Evolutionary conservation across 805 yeast species (phyloP).

Genomic region (Candida palmyrensis): DNA sequence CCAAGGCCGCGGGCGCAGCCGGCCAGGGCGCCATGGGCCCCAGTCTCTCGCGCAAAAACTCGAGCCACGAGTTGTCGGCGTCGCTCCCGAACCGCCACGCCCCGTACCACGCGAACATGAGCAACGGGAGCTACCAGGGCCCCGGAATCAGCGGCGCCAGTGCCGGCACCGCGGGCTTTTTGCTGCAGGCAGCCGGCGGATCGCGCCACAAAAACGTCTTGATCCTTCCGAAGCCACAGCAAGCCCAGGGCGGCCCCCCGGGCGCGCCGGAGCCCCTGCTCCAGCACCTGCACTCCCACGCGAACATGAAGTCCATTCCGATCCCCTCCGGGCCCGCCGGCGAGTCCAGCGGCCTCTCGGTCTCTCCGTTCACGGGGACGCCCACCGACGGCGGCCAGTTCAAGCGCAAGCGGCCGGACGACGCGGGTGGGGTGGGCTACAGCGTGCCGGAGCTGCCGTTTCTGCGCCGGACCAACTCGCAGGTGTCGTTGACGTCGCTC

Average conservation of each 20-base stretch:
- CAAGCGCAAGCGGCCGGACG: conserved; percentile 36
- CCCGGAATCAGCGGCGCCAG: conserved; percentile 2
- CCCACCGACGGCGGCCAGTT: conserved; percentile 25
- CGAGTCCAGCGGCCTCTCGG: conserved; percentile 3
- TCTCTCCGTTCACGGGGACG: conserved; percentile 4
- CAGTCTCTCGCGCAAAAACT: conserved; percentile 1
- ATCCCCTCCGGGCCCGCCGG: conserved; percentile 15
- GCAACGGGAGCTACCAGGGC: background rate
- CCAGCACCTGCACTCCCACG: conserved; percentile 6
- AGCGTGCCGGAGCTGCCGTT: conserved; percentile 18
- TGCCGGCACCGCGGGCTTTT: background rate
- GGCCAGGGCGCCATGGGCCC: background rate
- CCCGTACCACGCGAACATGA: conserved; percentile 1
- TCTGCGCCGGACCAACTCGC: conserved; percentile 13
- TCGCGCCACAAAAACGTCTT: conserved; percentile 32
- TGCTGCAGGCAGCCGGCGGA: conserved; percentile 1
- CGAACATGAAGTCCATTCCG: conserved; percentile 23
- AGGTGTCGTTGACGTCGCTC: conserved; percentile 10
- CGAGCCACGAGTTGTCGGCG: conserved; percentile 1
- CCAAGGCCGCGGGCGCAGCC: conserved; percentile 5
- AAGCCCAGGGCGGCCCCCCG: conserved; percentile 3
- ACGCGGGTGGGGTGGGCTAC: conserved; percentile 10
- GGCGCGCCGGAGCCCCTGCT: background rate
- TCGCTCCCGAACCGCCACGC: too few species aligned
- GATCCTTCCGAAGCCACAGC: conserved; percentile 35